Evolutionary conservation across 352 stramenopile genomes (phyloP).

Genomic region (Phytophthora ohioensis): DNA sequence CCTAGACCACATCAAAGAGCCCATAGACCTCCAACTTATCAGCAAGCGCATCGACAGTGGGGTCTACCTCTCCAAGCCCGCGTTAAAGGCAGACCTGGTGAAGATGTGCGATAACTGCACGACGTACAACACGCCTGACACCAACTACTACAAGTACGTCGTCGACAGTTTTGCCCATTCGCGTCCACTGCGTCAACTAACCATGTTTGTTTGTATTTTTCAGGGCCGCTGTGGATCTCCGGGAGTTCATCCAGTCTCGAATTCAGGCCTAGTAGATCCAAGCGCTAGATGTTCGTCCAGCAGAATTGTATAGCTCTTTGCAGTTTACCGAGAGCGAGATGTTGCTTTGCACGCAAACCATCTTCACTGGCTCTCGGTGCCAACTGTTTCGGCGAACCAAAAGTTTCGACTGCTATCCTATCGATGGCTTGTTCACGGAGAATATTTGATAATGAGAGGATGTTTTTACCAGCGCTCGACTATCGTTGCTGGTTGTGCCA

Average conservation of each 20-base stretch:
- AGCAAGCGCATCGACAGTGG: slow-evolving; percentile 86
- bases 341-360: not conserved
- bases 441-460: too few species aligned
- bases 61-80: slow-evolving; percentile 92
- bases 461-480: too few species aligned
- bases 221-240: slow-evolving; percentile 81
- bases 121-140: slow-evolving; percentile 96
- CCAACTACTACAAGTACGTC: slow-evolving; percentile 96
- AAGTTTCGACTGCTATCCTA: too few species aligned
- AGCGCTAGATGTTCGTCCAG: slow-evolving; percentile 1
- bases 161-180: slow-evolving; percentile 17
- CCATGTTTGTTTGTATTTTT: slow-evolving; percentile 6
- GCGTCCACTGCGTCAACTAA: not conserved
- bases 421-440: too few species aligned
- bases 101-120: slow-evolving; percentile 98
- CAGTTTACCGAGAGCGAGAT: not conserved
- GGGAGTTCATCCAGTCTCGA: slow-evolving; percentile 78
- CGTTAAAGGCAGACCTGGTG: slow-evolving; percentile 95
- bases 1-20: slow-evolving; percentile 96
- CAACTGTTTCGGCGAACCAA: too few species aligned
- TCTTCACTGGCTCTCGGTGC: too few species aligned
- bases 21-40: slow-evolving; percentile 91
- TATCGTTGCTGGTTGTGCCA: too few species aligned
- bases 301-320: not conserved
- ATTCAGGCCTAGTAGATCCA: slow-evolving; percentile 59